Evolutionary conservation across 306 rosid species (phyloP), one percentile per base, ranked within the genome.

Genomic region (Erythrophleum fordii): DNA sequence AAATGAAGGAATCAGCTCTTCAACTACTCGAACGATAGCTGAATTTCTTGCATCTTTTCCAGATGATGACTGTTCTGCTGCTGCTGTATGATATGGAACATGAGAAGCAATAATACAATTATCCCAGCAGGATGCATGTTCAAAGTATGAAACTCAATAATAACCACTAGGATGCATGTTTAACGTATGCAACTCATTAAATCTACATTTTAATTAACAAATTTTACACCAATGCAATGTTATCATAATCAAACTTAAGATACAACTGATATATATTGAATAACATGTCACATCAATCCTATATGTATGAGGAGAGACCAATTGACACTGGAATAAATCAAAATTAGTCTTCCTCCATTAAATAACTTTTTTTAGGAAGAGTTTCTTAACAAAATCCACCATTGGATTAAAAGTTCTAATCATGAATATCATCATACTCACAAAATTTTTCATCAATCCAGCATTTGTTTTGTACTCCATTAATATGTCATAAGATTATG

Each of bases 1-100:
- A 79, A 91, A 80, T 60, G 89, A 81, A 35, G 91, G 89, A 17
- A 90, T 70, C 55, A 90, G 73, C 83, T 90, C 83, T 78, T 88
- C 81, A 79, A 87, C 34, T 22, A 81, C 85, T 78, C 53, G 85
- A 88, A 84, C 71, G 68, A 89, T 48, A 58, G 80, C 58, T 22
- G 77, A 70, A 66, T 76, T 77, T 28, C 75, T 81, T 45, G 42
- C 59, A 18, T 59, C 80, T 60, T 76, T 81, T 77, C 39, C 49
- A 44, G 72, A 77, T 60, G 82, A 58, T 81, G 83, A 46, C 23
- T 72, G 80, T 26, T 80, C 60, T 72, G 80, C 73, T 78, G 58
- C 80, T 81, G 41, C 88, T 82, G 85, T 23, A 68, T 58, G 56
- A 68, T 53, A 73, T 42, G 6, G 61, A 85, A 46, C 70, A 53